phyloP scores from a whole-genome alignment of 2,329 filamentous ascomycete species.

The Verticillium nubilum region DNA sequence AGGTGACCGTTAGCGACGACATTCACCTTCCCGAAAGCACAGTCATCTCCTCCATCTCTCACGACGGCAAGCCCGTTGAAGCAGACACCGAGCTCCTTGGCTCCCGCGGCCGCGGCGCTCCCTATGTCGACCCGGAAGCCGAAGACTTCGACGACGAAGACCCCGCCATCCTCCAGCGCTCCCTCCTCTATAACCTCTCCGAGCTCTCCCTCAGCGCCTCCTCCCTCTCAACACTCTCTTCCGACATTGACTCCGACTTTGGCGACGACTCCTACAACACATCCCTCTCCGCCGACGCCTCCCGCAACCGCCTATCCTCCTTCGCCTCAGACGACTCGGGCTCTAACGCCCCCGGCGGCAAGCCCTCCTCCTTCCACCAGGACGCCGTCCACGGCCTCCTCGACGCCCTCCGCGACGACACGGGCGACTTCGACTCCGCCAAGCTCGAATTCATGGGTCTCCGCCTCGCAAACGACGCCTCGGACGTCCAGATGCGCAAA shows the following conservation, averaged over 20 bases:
- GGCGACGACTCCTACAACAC: constrained; percentile 57
- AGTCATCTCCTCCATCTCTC: constrained; percentile 28
- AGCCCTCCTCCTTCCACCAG: constrained; percentile 63
- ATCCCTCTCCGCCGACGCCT: constrained; percentile 52
- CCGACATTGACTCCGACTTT: constrained; percentile 60
- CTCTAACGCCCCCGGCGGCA: constrained; percentile 43
- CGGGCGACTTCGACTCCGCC: constrained; percentile 71
- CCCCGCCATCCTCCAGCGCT: constrained; percentile 46
- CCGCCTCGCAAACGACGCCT: constrained; percentile 86
- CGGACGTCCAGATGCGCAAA: constrained; percentile 79
- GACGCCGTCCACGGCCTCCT: constrained; percentile 85
- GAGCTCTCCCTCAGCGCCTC: constrained; percentile 47
- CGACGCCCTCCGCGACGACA: constrained; percentile 72
- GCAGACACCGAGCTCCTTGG: constrained; percentile 44
- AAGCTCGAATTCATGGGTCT: constrained; percentile 91
- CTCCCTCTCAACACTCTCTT: constrained; percentile 56
- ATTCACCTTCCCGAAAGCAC: constrained; percentile 34
- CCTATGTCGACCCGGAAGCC: constrained; percentile 39
- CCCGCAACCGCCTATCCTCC: constrained; percentile 61
- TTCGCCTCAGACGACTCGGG: constrained; percentile 70
- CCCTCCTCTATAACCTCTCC: constrained; percentile 49
- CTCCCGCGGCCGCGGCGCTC: constrained; percentile 41
- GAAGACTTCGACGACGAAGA: constrained; percentile 46
- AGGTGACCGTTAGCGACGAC: constrained; percentile 64
- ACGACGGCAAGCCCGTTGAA: constrained; percentile 28